Conservation (phyloP, 768 basidiomycete species). For the Pleurotus giganteus region DNA sequence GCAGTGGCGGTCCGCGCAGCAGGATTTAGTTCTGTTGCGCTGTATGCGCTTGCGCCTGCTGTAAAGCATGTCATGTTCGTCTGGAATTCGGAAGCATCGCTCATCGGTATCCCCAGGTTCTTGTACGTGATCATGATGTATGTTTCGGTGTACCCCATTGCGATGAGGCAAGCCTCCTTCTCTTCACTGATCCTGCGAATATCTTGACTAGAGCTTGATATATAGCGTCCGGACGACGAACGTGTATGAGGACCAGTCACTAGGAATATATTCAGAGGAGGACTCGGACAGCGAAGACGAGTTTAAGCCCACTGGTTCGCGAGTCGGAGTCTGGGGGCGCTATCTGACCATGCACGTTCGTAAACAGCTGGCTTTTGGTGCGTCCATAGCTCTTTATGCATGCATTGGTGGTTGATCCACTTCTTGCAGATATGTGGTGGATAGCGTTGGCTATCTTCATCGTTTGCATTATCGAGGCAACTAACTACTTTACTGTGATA, state of each 20-base stretch:
- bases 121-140: constrained; percentile 88
- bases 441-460: constrained; percentile 80
- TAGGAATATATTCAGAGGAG: constrained; percentile 71
- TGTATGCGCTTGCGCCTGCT: constrained; percentile 77
- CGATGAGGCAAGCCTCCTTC: constrained; percentile 57
- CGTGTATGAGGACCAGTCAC: constrained; percentile 90
- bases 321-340: constrained; percentile 68
- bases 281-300: constrained; percentile 47
- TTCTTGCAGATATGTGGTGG: constrained; percentile 90
- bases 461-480: constrained; percentile 90
- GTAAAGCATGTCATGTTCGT: constrained; percentile 60
- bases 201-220: too few species aligned
- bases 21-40: constrained; percentile 74
- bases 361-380: constrained; percentile 89
- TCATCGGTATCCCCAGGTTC: neutral
- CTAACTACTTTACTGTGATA: constrained; percentile 13
- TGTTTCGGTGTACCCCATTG: constrained; percentile 77
- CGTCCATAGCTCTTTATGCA: constrained; percentile 15
- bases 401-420: constrained; percentile 5
- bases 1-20: constrained; percentile 83
- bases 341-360: constrained; percentile 82
- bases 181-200: neutral
- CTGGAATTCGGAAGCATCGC: neutral
- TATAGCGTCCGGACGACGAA: constrained; percentile 88
- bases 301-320: constrained; percentile 41